Evolutionary conservation across 2,329 filamentous ascomycete genomes (phyloP), one percentile per base, ranked within the genome.

Genomic region (Metarhizium humberi): DNA sequence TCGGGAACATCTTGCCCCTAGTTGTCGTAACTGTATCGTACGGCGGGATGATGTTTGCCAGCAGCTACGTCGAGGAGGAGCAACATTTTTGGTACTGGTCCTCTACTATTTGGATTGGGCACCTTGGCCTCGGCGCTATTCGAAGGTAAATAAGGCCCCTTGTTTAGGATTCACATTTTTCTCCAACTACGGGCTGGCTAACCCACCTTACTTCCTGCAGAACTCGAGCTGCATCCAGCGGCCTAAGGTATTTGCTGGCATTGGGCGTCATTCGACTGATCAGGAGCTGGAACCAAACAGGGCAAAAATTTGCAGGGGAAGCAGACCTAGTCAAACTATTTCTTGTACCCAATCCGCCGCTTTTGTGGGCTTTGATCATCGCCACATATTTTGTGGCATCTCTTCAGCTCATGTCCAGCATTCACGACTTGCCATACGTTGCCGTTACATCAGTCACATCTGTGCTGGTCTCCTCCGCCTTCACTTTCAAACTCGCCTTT

Each of bases 61-160:
- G 90, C 67, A 97, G 92, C 66, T 99, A 94, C 68, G 90, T 99
- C 2, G 94, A 99, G 70, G 94, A 99, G 72, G 94, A 99, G 69
- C 94, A 99, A 51, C 90, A 97, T 62, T 96, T 96, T 68, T 99
- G 94, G 94, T 97, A 99, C 71, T 97, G 92, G 91, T 73, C 83
- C 1, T 81, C 86, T 0, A 85, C 87, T 0, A 80, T 82, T 6
- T 95, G 88, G 88, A 66, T 87, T 36, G 71, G 75, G 1, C 73
- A 77, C 34, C 71, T 86, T 13, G 76, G 75, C 36, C 60, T 80
- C 46, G 78, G 75, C 60, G 71, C 73, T 64, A 71, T 75, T 48
- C 67, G 66, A 55, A 71, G 70, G 75, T 75, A 60, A 48, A 5
- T 49, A 2, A 48, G 14, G n/a, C 6, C n/a, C 16, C 32, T 10